Evolutionary conservation across 345 rosid genomes (phyloP).

Genomic region (Euphorbia pulcherrima): DNA sequence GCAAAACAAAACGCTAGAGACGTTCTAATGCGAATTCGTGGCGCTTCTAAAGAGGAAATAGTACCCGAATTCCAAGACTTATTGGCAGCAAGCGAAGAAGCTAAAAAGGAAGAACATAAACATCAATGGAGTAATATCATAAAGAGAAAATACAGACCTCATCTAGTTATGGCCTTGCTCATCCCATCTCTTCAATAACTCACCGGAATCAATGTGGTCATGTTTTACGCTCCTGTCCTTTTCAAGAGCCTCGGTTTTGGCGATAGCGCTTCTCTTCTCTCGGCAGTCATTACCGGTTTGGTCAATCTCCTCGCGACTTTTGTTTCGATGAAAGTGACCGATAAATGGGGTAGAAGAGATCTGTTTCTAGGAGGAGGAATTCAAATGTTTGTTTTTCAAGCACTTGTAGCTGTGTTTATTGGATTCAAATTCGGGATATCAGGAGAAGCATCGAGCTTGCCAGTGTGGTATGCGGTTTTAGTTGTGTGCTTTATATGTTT

Average conservation of each 20-base stretch:
- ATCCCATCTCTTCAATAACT: constrained; percentile 14
- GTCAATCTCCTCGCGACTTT: constrained; percentile 9
- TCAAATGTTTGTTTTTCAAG: too few relatives aligned
- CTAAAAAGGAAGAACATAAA: neutral
- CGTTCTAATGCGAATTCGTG: neutral
- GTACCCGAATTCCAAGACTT: constrained; percentile 14
- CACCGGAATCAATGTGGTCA: constrained; percentile 13
- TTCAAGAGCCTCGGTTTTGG: constrained; percentile 3
- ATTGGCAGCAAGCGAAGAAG: constrained; percentile 4
- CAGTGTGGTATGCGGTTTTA: constrained; percentile 13
- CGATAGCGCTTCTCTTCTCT: constrained; percentile 12
- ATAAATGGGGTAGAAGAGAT: too few relatives aligned
- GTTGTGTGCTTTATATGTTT: constrained; percentile 38
- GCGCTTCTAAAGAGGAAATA: too few relatives aligned
- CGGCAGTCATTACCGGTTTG: constrained; percentile 5
- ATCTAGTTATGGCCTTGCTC: constrained; percentile 10
- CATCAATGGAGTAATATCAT: constrained; percentile 6
- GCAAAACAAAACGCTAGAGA: neutral
- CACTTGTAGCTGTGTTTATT: neutral
- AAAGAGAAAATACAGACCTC: constrained; percentile 13
- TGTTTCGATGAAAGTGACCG: too few relatives aligned
- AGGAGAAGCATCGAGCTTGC: neutral
- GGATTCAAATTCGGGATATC: constrained; percentile 15
- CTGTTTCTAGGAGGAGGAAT: too few relatives aligned
- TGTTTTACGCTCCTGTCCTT: constrained; percentile 21